A percentile compares a stretch with the other conserved stretches of the same genome.
These are phyloP conservation scores for Fraxinus cuspidata DNA, from an alignment of 257 asterid species.

Conservation along the genomic window DNA sequence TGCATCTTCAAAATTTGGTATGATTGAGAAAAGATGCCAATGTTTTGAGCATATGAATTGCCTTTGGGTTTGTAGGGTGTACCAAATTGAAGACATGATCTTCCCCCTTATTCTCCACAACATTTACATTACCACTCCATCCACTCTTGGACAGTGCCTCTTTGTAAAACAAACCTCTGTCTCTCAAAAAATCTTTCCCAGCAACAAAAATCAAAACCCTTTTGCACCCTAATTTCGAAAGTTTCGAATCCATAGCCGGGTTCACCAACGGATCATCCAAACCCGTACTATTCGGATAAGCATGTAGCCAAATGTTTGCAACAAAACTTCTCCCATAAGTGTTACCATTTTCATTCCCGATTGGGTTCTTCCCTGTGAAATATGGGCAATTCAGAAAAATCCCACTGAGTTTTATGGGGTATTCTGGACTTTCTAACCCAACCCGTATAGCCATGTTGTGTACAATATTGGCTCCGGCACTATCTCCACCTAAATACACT, in stretches of 20 bases:
- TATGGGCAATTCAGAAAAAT: conserved; percentile 56
- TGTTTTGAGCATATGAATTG: conserved; percentile 23
- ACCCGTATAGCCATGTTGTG: conserved; percentile 42
- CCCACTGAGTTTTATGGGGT: conserved; percentile 37
- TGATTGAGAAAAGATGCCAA: conserved; percentile 40
- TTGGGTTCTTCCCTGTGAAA: conserved; percentile 56
- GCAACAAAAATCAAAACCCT: conserved; percentile 43
- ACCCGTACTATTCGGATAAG: conserved; percentile 49
- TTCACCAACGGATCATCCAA: conserved; percentile 55
- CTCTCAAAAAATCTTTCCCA: conserved; percentile 41
- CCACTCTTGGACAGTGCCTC: conserved; percentile 37
- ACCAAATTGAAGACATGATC: conserved; percentile 36
- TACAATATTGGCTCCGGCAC: conserved; percentile 58
- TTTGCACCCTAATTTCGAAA: conserved; percentile 30
- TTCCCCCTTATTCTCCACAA: conserved; percentile 43
- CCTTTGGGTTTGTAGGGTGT: conserved; percentile 26
- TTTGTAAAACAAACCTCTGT: conserved; percentile 38
- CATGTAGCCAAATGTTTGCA: conserved; percentile 43
- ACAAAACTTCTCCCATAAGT: conserved; percentile 5
- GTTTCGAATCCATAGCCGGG: conserved; percentile 42
- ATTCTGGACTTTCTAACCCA: conserved; percentile 34
- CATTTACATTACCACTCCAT: conserved; percentile 40
- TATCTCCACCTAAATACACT: conserved; percentile 57
- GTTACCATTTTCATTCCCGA: conserved; percentile 39
- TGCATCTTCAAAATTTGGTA: neutral